Evolutionary conservation across 208 protist genomes (phyloP).

Genomic region (Balamuthia mandrillaris): DNA sequence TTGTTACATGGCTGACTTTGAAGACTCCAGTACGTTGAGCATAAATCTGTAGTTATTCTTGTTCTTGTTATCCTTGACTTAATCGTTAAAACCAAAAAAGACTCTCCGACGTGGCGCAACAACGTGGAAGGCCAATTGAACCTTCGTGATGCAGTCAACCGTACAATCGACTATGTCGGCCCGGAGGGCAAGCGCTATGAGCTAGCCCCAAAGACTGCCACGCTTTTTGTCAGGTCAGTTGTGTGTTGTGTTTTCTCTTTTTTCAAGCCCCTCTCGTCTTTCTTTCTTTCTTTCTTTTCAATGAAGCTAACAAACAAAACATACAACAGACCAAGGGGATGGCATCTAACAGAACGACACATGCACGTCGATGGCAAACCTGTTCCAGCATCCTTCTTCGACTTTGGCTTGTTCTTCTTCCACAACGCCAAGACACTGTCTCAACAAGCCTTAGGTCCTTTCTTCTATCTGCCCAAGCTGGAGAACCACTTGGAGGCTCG

Average conservation of each 20-base stretch:
- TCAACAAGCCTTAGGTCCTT: constrained; percentile 52
- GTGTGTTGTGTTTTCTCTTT: not conserved
- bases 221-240: constrained; percentile 56
- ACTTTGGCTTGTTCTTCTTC: constrained; percentile 75
- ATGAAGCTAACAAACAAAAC: not conserved
- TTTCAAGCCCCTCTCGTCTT: not conserved
- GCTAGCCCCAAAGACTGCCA: constrained; percentile 56
- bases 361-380: constrained; percentile 63
- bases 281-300: not conserved
- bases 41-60: not conserved
- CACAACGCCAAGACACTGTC: constrained; percentile 57
- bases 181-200: constrained; percentile 57
- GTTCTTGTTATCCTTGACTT: not conserved
- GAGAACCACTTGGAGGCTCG: constrained; percentile 62
- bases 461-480: constrained; percentile 69
- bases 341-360: constrained; percentile 68
- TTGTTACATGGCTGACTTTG: constrained; percentile 73
- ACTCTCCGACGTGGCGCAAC: constrained; percentile 66
- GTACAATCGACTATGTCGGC: constrained; percentile 48
- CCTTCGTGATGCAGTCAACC: constrained; percentile 61
- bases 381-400: constrained; percentile 63
- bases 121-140: constrained; percentile 65
- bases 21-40: constrained; percentile 53
- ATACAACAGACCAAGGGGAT: constrained; percentile 55
- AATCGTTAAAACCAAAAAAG: not conserved